Conservation (phyloP, 768 basidiomycete genomes). For the Boletus subparvulus region DNA sequence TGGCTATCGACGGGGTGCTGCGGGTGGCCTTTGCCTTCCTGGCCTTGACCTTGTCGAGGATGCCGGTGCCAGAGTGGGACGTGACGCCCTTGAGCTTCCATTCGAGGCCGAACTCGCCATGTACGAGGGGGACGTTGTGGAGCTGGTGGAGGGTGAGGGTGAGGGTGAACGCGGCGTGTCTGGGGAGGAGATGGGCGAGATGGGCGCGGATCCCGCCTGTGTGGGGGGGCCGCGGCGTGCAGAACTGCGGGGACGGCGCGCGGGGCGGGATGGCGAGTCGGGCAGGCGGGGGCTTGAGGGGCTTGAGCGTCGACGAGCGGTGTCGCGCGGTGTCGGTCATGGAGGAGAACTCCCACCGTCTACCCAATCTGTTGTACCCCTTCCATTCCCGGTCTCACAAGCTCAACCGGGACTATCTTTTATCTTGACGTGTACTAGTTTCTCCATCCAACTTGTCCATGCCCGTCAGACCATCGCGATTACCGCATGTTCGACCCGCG, state of each 20-base stretch:
- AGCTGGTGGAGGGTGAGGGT: slow-evolving; percentile 64
- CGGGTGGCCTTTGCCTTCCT: slow-evolving; percentile 15
- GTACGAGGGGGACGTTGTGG: slow-evolving; percentile 67
- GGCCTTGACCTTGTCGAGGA: slow-evolving; percentile 42
- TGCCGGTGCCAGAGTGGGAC: slow-evolving; percentile 39
- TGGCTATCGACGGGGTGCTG: not conserved
- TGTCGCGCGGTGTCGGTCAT: slow-evolving; percentile 14
- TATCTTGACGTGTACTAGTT: too few relatives aligned
- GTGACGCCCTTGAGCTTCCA: slow-evolving; percentile 71
- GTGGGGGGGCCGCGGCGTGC: not conserved
- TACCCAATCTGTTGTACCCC: too few relatives aligned
- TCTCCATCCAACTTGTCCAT: too few relatives aligned
- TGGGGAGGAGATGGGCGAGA: slow-evolving; percentile 58
- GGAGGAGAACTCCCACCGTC: not conserved
- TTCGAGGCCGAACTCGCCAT: slow-evolving; percentile 64
- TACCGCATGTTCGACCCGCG: slow-evolving; percentile 49
- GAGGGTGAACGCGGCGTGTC: slow-evolving; percentile 66
- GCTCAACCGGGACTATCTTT: too few relatives aligned
- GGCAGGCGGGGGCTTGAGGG: not conserved
- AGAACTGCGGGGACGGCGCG: not conserved
- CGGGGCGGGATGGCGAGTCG: not conserved
- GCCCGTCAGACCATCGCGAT: slow-evolving; percentile 58
- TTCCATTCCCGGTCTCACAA: too few relatives aligned
- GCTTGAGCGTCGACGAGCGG: slow-evolving; percentile 22
- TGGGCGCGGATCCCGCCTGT: slow-evolving; percentile 49